Evolutionary conservation across 2,329 filamentous ascomycete species (phyloP), one percentile per base, ranked within the genome.

Genomic region (Sphaerulina musiva): DNA sequence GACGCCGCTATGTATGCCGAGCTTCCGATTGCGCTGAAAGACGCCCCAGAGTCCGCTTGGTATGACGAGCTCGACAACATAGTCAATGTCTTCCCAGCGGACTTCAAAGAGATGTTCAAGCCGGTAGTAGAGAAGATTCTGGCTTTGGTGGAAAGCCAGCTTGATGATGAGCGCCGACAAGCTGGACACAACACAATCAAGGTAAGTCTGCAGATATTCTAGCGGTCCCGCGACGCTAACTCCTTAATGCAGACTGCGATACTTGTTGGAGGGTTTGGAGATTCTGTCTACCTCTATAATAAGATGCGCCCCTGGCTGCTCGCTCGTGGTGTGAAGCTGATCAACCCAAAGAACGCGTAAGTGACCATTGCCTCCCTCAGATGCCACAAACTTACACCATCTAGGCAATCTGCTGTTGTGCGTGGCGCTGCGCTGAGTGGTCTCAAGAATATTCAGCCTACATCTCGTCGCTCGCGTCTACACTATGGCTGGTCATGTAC

Each of bases 381-480:
- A 44, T n/a, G n/a, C 20, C 20, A n/a, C 6, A 44, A 20, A 14
- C 45, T 52, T 26, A 48, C 26, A 32, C 10, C 14, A 26, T 20
- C 40, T 17, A 51, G 48, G 6, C 48, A 59, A 49, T 45, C 58
- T 3, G 58, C 55, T 3, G 54, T 60, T 6, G 58, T 60, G 2
- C 53, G 55, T 12, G 58, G 58, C 6, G 58, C 58, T n/a, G 58
- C 55, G 9, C 41, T 54, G 3, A 46, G 43, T 29, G 58, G 58
- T 12, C 40, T 56, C 1, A 45, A 41, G 7, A 44, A 54, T 29
- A 54, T 60, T 5, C 55, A 56, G 43, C 50, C 58, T 10, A 56
- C 23, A 14, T 56, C 50, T 10, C 55, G 57, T 2, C 54, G 55
- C 6, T 51, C 57, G 11, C 55, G 55, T 6, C 20, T 47, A 3